Evolutionary conservation across 441 rosid genomes (phyloP).

Genomic region (Adansonia gregorii): DNA sequence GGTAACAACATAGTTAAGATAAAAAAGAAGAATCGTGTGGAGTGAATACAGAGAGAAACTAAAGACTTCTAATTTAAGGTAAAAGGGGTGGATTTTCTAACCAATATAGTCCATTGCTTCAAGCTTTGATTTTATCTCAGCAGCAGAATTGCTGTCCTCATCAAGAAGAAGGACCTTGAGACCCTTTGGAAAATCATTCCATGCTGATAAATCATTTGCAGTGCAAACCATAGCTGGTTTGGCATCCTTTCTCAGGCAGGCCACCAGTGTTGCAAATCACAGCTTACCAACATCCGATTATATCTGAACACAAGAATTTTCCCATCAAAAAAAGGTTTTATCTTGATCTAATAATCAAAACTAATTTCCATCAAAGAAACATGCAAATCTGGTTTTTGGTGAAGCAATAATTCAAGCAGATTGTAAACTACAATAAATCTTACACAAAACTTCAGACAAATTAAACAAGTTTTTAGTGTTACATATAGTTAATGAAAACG

Average conservation of each 20-base stretch:
- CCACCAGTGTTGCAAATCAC: conserved; percentile 40
- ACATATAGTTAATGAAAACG: background rate
- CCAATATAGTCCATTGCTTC: conserved; percentile 93
- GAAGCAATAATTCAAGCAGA: conserved; percentile 9
- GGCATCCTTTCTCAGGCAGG: conserved; percentile 91
- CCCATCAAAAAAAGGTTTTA: background rate
- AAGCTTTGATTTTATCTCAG: conserved; percentile 72
- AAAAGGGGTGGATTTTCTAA: conserved; percentile 42
- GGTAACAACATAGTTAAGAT: conserved; percentile 20
- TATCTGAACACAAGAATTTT: conserved; percentile 37
- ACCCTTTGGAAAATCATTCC: conserved; percentile 97
- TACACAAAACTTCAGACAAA: background rate
- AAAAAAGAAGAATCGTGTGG: conserved; percentile 23
- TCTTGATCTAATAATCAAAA: conserved; percentile 8
- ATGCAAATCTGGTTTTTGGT: background rate
- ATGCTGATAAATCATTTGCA: conserved; percentile 75
- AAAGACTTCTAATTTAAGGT: conserved; percentile 23
- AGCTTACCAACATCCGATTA: conserved; percentile 33
- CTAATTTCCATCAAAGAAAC: background rate
- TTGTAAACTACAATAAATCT: background rate
- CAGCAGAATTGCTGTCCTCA: conserved; percentile 55
- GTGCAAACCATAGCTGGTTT: conserved; percentile 97
- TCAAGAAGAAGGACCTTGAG: conserved; percentile 90
- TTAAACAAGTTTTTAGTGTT: background rate
- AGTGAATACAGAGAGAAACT: conserved; percentile 21